phyloP scores from a whole-genome alignment of 306 rosid species.

The Canavalia ensiformis region DNA sequence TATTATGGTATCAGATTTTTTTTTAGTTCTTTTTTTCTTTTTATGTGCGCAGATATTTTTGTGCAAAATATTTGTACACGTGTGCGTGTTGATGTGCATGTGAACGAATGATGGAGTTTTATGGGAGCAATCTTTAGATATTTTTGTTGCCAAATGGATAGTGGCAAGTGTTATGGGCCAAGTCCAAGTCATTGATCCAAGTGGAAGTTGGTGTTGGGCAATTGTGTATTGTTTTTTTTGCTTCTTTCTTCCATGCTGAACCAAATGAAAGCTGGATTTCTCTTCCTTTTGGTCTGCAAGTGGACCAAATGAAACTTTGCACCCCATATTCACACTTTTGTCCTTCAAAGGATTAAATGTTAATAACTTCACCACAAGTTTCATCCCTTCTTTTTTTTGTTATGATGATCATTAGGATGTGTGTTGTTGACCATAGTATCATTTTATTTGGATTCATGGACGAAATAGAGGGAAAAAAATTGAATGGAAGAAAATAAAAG shows the following conservation, averaged over 20 bases:
- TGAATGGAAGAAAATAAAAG: not conserved
- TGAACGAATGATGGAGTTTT: not conserved
- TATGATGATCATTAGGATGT: constrained; percentile 47
- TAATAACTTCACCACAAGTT: constrained; percentile 51
- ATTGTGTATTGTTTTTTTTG: not conserved
- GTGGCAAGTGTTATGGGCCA: constrained; percentile 21
- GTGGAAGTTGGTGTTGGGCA: not conserved
- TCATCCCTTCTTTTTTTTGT: constrained; percentile 44
- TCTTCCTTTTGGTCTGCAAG: not conserved
- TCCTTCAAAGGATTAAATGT: constrained; percentile 47
- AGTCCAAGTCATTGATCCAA: not conserved
- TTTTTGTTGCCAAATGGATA: not conserved
- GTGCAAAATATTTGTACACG: not conserved
- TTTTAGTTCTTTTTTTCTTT: not conserved
- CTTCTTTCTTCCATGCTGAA: not conserved
- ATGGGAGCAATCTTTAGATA: not conserved
- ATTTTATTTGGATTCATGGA: too few relatives aligned
- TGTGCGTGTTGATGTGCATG: not conserved
- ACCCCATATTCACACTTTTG: constrained; percentile 10
- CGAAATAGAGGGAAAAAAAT: not conserved
- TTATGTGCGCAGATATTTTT: not conserved
- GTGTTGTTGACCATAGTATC: constrained; percentile 30
- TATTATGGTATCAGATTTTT: constrained; percentile 12
- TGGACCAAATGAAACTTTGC: not conserved
- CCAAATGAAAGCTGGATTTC: constrained; percentile 25